Base-by-base conservation (phyloP, 163 green algal genomes). In the Scenedesmus sp. region DNA sequence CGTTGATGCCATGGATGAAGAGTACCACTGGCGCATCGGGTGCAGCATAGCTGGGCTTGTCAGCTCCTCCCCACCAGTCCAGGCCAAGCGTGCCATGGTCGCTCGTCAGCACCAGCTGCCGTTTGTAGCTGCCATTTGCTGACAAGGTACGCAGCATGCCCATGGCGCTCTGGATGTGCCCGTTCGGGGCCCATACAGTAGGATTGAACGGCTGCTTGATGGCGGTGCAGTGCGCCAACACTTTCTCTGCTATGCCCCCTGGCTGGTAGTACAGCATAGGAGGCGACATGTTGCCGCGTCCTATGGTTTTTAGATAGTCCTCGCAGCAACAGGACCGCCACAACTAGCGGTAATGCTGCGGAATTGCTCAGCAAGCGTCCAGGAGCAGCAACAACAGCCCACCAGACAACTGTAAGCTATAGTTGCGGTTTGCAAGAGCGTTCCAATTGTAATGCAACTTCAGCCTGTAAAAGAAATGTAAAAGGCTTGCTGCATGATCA, bases 81-180 rank as follows among this genome's bases (percentile, higher is more conserved):
- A 98, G 90, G 0, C 87, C 95, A 2, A 97, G 81, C 0, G 93
- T 95, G 86, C 94, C 96, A 13, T 95, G 95, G 88, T 98, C 96
- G 35, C 78, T 83, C 0, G 93, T 87, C 13, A 95, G 78, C 61
- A 96, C 91, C 2, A 92, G 81, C 86, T 96, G 94, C 1, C 94
- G 87, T 6, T 35, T 93, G 85, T 95, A 96, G 61, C 51, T 86
- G 53, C 80, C 89, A 20, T 73, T 68, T 12, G 91, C 86, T 16
- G 89, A 89, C 7, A 93, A 13, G 2, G 78, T 88, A 24, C 93
- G 89, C 65, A 94, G 65, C 26, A 93, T 22, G 22, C 88, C 88
- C 33, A 92, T n/a, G 16, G 81, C 88, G n/a, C 88, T 92, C 44
- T 95, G 93, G 1, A 92, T 80, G 61, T 96, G 93, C 2, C 53